Evolutionary conservation across 2,329 filamentous ascomycete species (phyloP).

Genomic region (Dothidotthia symphoricarpi): DNA sequence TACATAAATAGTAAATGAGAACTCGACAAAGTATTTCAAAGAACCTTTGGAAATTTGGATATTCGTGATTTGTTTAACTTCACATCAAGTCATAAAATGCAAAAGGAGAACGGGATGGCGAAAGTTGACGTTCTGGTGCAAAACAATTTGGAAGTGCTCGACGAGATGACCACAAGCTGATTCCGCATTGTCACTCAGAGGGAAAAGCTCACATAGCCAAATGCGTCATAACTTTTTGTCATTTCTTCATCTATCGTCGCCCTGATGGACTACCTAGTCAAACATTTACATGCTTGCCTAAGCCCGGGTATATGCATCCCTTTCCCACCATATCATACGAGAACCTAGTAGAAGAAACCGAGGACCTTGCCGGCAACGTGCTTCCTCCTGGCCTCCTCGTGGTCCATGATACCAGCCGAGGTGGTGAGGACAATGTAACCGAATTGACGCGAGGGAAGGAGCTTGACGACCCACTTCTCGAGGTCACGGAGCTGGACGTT

Average conservation of each 20-base stretch:
- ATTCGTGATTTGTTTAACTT: too few relatives aligned
- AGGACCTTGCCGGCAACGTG: conserved; percentile 99
- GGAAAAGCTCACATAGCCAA: too few relatives aligned
- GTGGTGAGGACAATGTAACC: conserved; percentile 99
- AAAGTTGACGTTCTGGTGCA: too few relatives aligned
- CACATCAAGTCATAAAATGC: too few relatives aligned
- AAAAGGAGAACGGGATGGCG: too few relatives aligned
- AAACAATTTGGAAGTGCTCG: too few relatives aligned
- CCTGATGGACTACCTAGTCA: conserved; percentile 28
- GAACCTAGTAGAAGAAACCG: conserved; percentile 93
- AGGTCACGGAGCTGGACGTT: conserved; percentile 97
- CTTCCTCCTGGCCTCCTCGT: conserved; percentile 98
- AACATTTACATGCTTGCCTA: conserved; percentile 22
- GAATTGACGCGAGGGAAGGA: conserved; percentile 99
- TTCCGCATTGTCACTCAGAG: too few relatives aligned
- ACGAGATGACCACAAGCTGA: too few relatives aligned
- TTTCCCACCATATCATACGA: conserved; percentile 16
- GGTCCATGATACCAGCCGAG: conserved; percentile 99
- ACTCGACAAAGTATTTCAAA: too few relatives aligned
- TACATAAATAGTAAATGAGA: too few relatives aligned
- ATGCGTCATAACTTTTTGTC: conserved; percentile 26
- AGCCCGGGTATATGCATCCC: conserved; percentile 33
- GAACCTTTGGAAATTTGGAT: too few relatives aligned
- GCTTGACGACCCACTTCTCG: conserved; percentile 99
- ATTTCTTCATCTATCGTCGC: conserved; percentile 33